These are phyloP conservation scores for Kodamaea fungicola DNA, from an alignment of 1,139 yeast species.

Conservation along the genomic window DNA sequence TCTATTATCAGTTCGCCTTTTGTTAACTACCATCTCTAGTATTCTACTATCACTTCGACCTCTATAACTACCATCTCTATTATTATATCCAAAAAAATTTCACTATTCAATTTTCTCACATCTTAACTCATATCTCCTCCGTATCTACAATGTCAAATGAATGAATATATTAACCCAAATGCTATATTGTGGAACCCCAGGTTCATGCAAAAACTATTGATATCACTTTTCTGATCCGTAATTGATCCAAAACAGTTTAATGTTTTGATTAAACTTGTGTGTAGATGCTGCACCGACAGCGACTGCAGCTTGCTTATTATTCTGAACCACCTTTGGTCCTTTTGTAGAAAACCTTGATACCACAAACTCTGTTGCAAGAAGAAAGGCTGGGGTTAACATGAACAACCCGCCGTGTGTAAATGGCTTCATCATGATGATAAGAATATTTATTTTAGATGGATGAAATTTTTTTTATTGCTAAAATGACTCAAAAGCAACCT, in stretches of 20 bases:
- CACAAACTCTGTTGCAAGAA: constrained; percentile 17
- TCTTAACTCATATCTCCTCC: too few relatives aligned
- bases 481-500: neutral
- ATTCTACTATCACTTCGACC: too few relatives aligned
- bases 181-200: too few relatives aligned
- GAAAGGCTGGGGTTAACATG: constrained; percentile 17
- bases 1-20: too few relatives aligned
- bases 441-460: neutral
- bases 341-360: constrained; percentile 15
- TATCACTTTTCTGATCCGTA: neutral
- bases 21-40: too few relatives aligned
- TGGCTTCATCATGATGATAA: constrained; percentile 11
- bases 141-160: too few relatives aligned
- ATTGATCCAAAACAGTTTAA: constrained; percentile 6
- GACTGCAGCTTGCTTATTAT: constrained; percentile 4
- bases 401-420: constrained; percentile 15
- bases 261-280: constrained; percentile 6
- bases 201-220: neutral
- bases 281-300: constrained; percentile 3
- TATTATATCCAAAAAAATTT: too few relatives aligned
- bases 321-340: constrained; percentile 13
- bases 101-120: too few relatives aligned
- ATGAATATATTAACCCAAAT: too few relatives aligned
- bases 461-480: neutral
- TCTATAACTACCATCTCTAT: too few relatives aligned